phyloP scores from a whole-genome alignment of 179 eudicot genomes.

The Beta macrorhiza region DNA sequence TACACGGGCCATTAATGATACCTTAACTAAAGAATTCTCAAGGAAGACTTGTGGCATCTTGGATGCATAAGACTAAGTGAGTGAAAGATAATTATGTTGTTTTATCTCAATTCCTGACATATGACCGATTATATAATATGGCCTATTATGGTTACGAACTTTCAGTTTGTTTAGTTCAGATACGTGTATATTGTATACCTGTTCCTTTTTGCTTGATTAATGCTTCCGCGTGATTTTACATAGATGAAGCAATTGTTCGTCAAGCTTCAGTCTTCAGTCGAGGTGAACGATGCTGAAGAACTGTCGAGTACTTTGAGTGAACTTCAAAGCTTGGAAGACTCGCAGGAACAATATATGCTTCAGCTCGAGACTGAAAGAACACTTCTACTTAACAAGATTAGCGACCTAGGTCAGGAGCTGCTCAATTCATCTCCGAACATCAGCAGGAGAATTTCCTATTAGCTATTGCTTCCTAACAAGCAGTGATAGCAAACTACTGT shows the following conservation, averaged over 20 bases:
- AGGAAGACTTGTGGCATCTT: too few relatives aligned
- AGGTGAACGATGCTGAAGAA: conserved; percentile 54
- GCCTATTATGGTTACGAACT: too few relatives aligned
- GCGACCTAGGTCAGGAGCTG: conserved; percentile 82
- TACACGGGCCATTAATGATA: too few relatives aligned
- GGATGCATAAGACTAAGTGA: too few relatives aligned
- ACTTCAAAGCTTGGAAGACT: conserved; percentile 74
- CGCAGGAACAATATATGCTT: conserved; percentile 69
- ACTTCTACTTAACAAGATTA: conserved; percentile 72
- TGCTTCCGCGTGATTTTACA: conserved; percentile 14
- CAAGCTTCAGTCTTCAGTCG: conserved; percentile 53
- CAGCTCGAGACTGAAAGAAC: conserved; percentile 86
- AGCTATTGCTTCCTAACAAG: not conserved
- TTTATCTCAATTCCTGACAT: too few relatives aligned
- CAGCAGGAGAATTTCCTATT: conserved; percentile 34
- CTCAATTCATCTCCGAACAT: conserved; percentile 54
- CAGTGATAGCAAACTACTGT: not conserved
- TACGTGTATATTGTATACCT: not conserved
- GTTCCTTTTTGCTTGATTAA: not conserved
- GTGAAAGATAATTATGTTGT: too few relatives aligned
- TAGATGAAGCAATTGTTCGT: conserved; percentile 75
- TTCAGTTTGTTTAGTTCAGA: too few relatives aligned
- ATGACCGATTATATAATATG: too few relatives aligned
- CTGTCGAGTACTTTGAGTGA: conserved; percentile 51
- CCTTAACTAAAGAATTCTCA: too few relatives aligned